These are phyloP conservation scores for Penicillium soppii DNA, from an alignment of 495 filamentous ascomycete genomes.

Conservation along the genomic window DNA sequence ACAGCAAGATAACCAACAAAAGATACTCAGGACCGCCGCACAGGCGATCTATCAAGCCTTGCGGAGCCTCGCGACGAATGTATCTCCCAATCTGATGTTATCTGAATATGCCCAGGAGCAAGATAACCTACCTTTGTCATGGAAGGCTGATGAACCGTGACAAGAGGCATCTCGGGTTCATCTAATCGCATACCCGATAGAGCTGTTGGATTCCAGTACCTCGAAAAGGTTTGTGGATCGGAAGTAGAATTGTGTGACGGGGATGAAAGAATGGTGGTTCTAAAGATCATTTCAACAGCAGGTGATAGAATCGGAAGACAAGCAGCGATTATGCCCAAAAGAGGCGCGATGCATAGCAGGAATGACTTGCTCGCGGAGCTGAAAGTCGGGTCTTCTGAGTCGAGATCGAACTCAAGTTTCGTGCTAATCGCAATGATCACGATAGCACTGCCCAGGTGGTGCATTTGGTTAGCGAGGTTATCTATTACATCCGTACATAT, in stretches of 20 bases:
- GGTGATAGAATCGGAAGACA: slow-evolving; percentile 18
- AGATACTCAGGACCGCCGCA: not conserved
- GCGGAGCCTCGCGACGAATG: slow-evolving; percentile 28
- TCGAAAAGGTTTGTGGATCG: not conserved
- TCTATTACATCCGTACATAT: not conserved
- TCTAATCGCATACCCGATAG: slow-evolving; percentile 8
- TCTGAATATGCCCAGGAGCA: slow-evolving; percentile 23
- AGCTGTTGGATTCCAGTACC: slow-evolving; percentile 17
- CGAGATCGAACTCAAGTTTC: slow-evolving; percentile 8
- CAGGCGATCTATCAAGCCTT: slow-evolving; percentile 11
- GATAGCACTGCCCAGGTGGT: slow-evolving; percentile 8
- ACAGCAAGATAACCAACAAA: no score
- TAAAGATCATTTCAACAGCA: not conserved
- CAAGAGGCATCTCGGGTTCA: slow-evolving; percentile 22
- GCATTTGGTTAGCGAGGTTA: not conserved
- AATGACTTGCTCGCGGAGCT: slow-evolving; percentile 16
- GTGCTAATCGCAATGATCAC: slow-evolving; percentile 14
- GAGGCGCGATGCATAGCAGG: slow-evolving; percentile 7
- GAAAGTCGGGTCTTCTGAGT: slow-evolving; percentile 13
- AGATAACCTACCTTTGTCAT: slow-evolving; percentile 21
- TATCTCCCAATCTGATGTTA: slow-evolving; percentile 31
- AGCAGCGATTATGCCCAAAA: slow-evolving; percentile 20
- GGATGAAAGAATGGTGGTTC: slow-evolving; percentile 2
- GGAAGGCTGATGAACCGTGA: slow-evolving; percentile 16
- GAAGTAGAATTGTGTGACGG: not conserved